Percentiles rank a stretch among this genome's conserved stretches.
These are phyloP conservation scores for Calonectria pteridis DNA, from an alignment of 2,329 filamentous ascomycete species.

Conservation along the genomic window DNA sequence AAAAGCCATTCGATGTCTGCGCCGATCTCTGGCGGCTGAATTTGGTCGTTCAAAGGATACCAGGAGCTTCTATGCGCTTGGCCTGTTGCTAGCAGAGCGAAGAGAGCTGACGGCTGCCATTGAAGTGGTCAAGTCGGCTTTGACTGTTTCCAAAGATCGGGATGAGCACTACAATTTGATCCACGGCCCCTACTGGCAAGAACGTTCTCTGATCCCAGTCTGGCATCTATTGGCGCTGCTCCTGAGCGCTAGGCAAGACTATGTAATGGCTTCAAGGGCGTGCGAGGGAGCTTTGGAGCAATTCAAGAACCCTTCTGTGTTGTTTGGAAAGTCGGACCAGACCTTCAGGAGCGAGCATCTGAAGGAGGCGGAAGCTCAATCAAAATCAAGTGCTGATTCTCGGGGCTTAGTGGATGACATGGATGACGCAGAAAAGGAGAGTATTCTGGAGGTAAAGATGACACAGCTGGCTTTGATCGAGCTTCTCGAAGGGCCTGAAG, in stretches of 20 bases:
- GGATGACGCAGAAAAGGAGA: conserved; percentile 86
- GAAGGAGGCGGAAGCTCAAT: conserved; percentile 63
- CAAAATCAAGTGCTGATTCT: conserved; percentile 33
- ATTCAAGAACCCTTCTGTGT: conserved; percentile 77
- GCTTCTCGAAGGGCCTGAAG: conserved; percentile 83
- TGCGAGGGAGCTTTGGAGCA: conserved; percentile 95
- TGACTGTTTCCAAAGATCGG: conserved; percentile 70
- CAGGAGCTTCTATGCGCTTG: conserved; percentile 83
- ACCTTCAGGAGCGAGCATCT: conserved; percentile 75
- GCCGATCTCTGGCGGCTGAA: conserved; percentile 77
- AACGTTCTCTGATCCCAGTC: conserved; percentile 78
- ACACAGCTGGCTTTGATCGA: conserved; percentile 90
- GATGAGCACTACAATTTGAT: conserved; percentile 58
- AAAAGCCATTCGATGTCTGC: conserved; percentile 81
- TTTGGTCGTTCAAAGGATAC: conserved; percentile 76
- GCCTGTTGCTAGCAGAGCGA: conserved; percentile 88
- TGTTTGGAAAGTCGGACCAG: conserved; percentile 74
- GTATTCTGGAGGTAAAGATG: conserved; percentile 94
- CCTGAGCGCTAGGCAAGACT: conserved; percentile 88
- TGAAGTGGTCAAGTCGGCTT: conserved; percentile 81
- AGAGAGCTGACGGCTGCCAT: conserved; percentile 85
- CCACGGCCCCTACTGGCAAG: conserved; percentile 68
- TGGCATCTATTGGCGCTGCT: conserved; percentile 94
- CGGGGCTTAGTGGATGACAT: conserved; percentile 80
- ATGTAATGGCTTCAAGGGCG: conserved; percentile 80